Base-by-base conservation (phyloP, 148 eudicot genomes). In the Fagopyrum homotropicum region DNA sequence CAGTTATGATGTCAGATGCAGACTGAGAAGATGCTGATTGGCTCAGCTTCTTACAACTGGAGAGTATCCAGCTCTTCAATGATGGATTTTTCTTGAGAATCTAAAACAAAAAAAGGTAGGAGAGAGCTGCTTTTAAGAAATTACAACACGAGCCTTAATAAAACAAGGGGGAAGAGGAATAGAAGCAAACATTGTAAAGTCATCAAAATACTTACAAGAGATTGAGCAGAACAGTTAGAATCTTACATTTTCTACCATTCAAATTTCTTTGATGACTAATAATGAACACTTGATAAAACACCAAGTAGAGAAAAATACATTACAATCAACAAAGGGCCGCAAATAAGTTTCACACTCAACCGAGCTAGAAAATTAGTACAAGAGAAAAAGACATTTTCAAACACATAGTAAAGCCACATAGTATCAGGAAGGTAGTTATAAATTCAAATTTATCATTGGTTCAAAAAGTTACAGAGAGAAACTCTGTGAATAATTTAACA, bases 51-150 rank as follows among this genome's bases (percentile, higher is more conserved):
- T 82, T 85, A 81, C 88, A 91, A 75, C 85, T 87, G 77, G 87
- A 85, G 61, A 87, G 83, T 68, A 92, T 69, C 95, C 89, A 92
- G 43, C 80, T 87, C 81, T 76, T 89, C 76, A 96, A 73, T 54
- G 95, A 88, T 29, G 77, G 89, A 74, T 92, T 82, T 80, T 82
- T 87, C 48, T 45, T 50, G 77, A 92, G 83, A 75, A 88, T 83
- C 99, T 96, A 89, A 80, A 80, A 84, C 51, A 52, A 79, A 43
- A 10, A 77, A 17, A 45, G 56, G 45, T 76, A 46, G 70, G 51
- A 79, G 10, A 46, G 50, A 17, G 19, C 16, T 15, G 45, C 30
- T 40, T 16, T 9, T 29, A 49, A 19, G 44, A 35, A 29, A 63
- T 30, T 63, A 11, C 40, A 30, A 63, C 17, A 40, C 19, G 16